phyloP scores from a whole-genome alignment of 2,329 filamentous ascomycete genomes.

The Colletotrichum siamense region DNA sequence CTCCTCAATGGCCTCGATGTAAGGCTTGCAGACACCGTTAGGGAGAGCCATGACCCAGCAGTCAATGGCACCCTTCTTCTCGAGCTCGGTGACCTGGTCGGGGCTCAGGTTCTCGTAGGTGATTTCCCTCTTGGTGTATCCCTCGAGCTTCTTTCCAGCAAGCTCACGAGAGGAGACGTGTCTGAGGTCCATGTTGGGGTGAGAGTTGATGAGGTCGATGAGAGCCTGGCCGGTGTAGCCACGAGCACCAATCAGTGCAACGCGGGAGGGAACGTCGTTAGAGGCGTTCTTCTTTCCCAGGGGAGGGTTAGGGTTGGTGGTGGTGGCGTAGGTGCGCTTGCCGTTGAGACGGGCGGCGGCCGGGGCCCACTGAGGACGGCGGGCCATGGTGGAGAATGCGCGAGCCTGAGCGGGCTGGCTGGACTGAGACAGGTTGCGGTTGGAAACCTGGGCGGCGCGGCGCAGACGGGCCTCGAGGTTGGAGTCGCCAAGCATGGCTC shows the following conservation, averaged over 20 bases:
- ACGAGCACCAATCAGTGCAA: constrained; percentile 88
- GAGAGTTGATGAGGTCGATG: constrained; percentile 83
- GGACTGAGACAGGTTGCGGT: constrained; percentile 49
- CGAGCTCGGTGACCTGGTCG: constrained; percentile 86
- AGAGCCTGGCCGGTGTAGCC: constrained; percentile 95
- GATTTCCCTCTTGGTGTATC: constrained; percentile 90
- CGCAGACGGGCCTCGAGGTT: constrained; percentile 88
- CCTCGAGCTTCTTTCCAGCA: constrained; percentile 82
- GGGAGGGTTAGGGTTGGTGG: constrained; percentile 88
- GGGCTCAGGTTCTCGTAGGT: constrained; percentile 89
- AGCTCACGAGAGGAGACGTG: constrained; percentile 95
- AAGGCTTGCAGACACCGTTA: constrained; percentile 94
- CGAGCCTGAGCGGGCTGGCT: constrained; percentile 41
- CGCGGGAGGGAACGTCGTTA: constrained; percentile 77
- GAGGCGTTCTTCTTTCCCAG: constrained; percentile 82
- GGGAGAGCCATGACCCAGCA: constrained; percentile 98
- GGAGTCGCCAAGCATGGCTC: constrained; percentile 86
- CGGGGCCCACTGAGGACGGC: constrained; percentile 34
- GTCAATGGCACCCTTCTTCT: constrained; percentile 84
- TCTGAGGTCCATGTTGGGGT: constrained; percentile 87
- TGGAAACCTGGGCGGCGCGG: constrained; percentile 74
- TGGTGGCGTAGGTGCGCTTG: constrained; percentile 44
- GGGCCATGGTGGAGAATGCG: constrained; percentile 68
- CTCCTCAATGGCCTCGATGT: constrained; percentile 84
- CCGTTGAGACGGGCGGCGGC: constrained; percentile 13